phyloP scores from a whole-genome alignment of 1,284 basidiomycete genomes.

The Salmacisia buchloeana region DNA sequence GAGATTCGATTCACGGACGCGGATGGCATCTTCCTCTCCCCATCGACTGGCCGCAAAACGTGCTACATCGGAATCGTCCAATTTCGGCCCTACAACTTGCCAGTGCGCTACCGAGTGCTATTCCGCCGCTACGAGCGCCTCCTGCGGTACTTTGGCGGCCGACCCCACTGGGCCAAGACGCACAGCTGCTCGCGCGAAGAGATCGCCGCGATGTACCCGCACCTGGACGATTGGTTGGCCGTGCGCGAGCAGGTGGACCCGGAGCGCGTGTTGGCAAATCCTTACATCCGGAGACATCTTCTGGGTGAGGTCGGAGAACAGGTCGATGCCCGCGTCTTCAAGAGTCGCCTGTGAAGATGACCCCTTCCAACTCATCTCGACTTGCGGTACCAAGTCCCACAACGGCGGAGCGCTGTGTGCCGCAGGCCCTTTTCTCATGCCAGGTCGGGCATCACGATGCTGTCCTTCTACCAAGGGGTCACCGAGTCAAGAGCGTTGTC shows the following conservation, averaged over 20 bases:
- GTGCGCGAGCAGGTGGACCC: conserved; percentile 74
- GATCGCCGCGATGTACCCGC: conserved; percentile 70
- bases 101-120: conserved; percentile 76
- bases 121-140: conserved; percentile 77
- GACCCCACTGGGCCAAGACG: conserved; percentile 96
- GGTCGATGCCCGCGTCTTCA: background rate
- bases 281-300: conserved; percentile 57
- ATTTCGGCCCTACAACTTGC: conserved; percentile 83
- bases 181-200: conserved; percentile 68
- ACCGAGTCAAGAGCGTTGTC: too few relatives aligned
- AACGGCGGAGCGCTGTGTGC: too few relatives aligned
- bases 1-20: conserved; percentile 83
- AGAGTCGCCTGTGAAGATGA: background rate
- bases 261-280: conserved; percentile 64
- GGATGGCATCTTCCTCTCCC: conserved; percentile 92
- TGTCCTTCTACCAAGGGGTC: too few relatives aligned
- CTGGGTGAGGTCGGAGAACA: conserved; percentile 47
- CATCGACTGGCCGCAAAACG: conserved; percentile 70
- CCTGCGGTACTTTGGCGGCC: conserved; percentile 66
- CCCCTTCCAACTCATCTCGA: background rate
- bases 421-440: too few relatives aligned
- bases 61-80: conserved; percentile 96
- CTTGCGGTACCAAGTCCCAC: too few relatives aligned
- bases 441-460: too few relatives aligned
- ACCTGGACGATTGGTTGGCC: conserved; percentile 71